phyloP scores from a whole-genome alignment of 257 asterid genomes.

The Solanum lycopersicoides region DNA sequence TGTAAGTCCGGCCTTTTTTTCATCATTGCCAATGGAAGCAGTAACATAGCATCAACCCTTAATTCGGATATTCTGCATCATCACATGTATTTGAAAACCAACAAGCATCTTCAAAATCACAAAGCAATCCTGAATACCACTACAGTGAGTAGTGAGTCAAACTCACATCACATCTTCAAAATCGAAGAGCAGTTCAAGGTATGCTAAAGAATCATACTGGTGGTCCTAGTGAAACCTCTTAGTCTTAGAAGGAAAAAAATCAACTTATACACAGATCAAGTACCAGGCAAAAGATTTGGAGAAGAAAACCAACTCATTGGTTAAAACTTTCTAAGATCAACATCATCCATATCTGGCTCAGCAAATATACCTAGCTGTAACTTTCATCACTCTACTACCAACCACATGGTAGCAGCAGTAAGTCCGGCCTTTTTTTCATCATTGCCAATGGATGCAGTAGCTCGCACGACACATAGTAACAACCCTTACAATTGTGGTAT shows the following conservation, averaged over 20 bases:
- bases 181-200: constrained; percentile 11
- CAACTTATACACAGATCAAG: neutral
- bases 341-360: constrained; percentile 45
- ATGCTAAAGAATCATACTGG: neutral
- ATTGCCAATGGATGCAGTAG: constrained; percentile 16
- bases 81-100: neutral
- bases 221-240: neutral
- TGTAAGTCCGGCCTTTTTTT: constrained; percentile 90
- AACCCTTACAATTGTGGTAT: neutral
- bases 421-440: constrained; percentile 95
- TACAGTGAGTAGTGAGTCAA: neutral
- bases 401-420: constrained; percentile 69
- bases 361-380: constrained; percentile 36
- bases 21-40: constrained; percentile 44
- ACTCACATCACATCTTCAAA: neutral
- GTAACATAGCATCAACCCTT: neutral
- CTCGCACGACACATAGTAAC: neutral
- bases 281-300: neutral
- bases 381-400: constrained; percentile 82
- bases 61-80: neutral
- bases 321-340: neutral
- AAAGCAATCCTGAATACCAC: neutral
- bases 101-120: neutral
- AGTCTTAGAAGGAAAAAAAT: neutral
- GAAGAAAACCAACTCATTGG: neutral